A percentile compares a stretch with the other conserved stretches of the same genome.
Evolutionary conservation across 75 land plant species (phyloP).

Genomic region (Ceratopteris richardii): DNA sequence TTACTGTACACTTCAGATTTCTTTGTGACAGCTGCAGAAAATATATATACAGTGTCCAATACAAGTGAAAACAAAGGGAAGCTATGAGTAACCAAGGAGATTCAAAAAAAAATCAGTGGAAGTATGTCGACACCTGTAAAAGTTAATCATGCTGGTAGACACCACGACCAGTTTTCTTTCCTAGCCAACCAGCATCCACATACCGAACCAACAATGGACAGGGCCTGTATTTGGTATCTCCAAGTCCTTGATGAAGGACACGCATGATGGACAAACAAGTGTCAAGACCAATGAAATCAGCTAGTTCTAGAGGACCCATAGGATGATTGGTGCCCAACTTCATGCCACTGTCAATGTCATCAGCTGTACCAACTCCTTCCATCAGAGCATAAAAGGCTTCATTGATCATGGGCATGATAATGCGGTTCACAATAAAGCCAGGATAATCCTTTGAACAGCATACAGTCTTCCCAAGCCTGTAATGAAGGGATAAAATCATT

Average conservation of each 20-base stretch:
- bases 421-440: conserved; percentile 88
- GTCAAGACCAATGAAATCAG: conserved; percentile 92
- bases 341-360: conserved; percentile 91
- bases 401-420: conserved; percentile 96
- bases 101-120: too few relatives aligned
- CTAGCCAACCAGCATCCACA: conserved; percentile 91
- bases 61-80: too few relatives aligned
- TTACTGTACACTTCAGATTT: too few relatives aligned
- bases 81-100: too few relatives aligned
- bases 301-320: conserved; percentile 88
- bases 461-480: conserved; percentile 77
- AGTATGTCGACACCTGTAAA: too few relatives aligned
- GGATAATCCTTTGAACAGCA: conserved; percentile 74
- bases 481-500: not conserved
- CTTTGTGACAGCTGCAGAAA: too few relatives aligned
- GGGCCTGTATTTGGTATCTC: conserved; percentile 74
- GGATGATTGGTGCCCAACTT: conserved; percentile 91
- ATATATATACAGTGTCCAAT: too few relatives aligned
- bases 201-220: conserved; percentile 87
- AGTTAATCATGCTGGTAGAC: conserved; percentile 28
- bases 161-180: conserved; percentile 73
- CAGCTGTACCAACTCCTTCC: conserved; percentile 79
- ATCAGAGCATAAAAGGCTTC: conserved; percentile 72
- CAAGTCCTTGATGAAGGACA: conserved; percentile 67
- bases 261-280: conserved; percentile 77